Evolutionary conservation across 176 grass and related monocot genomes (phyloP), one percentile per base, ranked within the genome.

Genomic region (Avena atlantica): DNA sequence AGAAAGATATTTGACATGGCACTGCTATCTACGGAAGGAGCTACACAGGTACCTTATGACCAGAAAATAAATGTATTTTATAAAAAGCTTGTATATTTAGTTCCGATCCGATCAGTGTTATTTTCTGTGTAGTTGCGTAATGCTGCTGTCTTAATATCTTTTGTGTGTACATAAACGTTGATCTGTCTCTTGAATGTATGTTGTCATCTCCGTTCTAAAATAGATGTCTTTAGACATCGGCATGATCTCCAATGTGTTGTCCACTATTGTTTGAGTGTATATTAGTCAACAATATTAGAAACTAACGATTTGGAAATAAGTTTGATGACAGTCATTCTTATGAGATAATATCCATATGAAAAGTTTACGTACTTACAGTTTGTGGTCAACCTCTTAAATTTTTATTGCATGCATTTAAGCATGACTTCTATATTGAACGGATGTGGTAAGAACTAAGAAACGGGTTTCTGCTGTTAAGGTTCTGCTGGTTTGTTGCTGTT

Each of bases 1-100:
- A 98, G 96, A 86, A 95, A 95, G 82, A 98, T 98, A 90, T 94
- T 98, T 88, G 96, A 98, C 83, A 88, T 94, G 93, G 96, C 96
- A 80, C 90, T 98, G 5, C 85, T 84, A 88, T 95, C 93, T 84
- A 87, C 90, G 16, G 90, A 92, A 91, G 88, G 89, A 88, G 63
- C 86, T 91, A 84, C 88, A 80, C 86, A 88, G 92, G 96, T 98
- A 92, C 51, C 4, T 4, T 81, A 88, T 25, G 83, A 69, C 84
- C 76, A 11, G 74, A 44, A 37, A 87, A 19, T 57, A 84, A 72
- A 87, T 87, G 7, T 85, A 47, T 85, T 81, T 58, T 47, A 58
- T 34, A 9, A 21, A 21, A 74, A 72, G 13, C 24, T 83, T 20
- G 6, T 55, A 79, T 83, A 44, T 69, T 61, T 40, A 80, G 56